phyloP scores from a whole-genome alignment of 257 asterid species.

The Rubia yunnanensis region DNA sequence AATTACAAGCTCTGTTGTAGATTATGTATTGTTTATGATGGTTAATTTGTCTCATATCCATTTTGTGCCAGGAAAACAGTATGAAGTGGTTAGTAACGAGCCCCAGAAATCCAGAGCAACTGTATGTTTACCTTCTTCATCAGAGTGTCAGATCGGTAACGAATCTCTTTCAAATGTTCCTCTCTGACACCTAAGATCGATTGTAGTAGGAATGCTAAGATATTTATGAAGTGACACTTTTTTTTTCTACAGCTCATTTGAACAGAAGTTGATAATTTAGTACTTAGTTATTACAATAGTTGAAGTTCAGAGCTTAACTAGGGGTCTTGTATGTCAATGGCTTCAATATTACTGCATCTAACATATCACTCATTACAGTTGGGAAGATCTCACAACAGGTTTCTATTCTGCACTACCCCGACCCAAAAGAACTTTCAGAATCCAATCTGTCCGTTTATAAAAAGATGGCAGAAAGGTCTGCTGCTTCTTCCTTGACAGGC shows the following conservation, averaged over 20 bases:
- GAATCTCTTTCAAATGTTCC: background rate
- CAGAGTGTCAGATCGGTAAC: background rate
- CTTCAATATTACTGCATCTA: background rate
- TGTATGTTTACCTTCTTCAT: background rate
- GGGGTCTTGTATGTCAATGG: no score
- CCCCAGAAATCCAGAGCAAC: no score
- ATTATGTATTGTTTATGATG: background rate
- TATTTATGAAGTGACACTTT: no score
- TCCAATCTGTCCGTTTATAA: slow-evolving; percentile 16
- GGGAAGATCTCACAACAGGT: slow-evolving; percentile 58
- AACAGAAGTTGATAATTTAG: no score
- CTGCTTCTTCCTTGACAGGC: slow-evolving; percentile 31
- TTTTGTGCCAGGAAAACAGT: background rate
- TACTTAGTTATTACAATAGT: no score
- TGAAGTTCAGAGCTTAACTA: no score
- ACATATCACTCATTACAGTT: slow-evolving; percentile 27
- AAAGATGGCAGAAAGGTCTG: slow-evolving; percentile 31
- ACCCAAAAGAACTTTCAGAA: slow-evolving; percentile 12
- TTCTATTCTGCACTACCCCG: slow-evolving; percentile 40
- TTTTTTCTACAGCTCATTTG: no score
- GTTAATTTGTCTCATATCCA: background rate
- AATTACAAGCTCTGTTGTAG: background rate
- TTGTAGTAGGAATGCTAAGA: background rate
- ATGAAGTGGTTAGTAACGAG: background rate
- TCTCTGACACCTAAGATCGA: background rate